Percentiles rank a stretch among this genome's conserved stretches.
These are phyloP conservation scores for Penicillium pancosmium DNA, from an alignment of 495 filamentous ascomycete genomes.

Conservation along the genomic window DNA sequence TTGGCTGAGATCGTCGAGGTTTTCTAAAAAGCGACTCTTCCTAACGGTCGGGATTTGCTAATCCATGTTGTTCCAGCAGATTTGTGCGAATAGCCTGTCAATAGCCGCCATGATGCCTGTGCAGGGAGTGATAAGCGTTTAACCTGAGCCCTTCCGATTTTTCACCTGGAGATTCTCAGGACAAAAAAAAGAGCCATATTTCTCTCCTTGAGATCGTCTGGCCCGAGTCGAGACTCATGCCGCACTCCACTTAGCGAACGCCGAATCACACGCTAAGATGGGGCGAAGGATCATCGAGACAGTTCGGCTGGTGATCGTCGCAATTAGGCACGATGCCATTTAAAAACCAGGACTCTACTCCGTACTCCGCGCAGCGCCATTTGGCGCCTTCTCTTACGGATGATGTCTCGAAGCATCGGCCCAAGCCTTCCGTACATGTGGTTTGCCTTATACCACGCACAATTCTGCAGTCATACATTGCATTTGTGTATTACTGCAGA, in stretches of 20 bases:
- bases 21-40: no score
- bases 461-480: no score
- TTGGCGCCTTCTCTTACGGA: neutral
- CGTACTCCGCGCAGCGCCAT: neutral
- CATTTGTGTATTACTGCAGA: no score
- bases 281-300: slow-evolving; percentile 19
- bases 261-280: slow-evolving; percentile 29
- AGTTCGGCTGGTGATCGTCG: slow-evolving; percentile 17
- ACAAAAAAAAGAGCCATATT: neutral
- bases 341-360: slow-evolving; percentile 4
- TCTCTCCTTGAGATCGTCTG: neutral
- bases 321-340: slow-evolving; percentile 10
- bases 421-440: neutral
- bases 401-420: neutral
- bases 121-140: neutral
- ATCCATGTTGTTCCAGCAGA: neutral
- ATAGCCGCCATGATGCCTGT: neutral
- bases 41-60: neutral
- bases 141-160: neutral
- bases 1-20: no score
- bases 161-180: neutral
- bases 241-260: slow-evolving; percentile 18
- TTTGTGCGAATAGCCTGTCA: neutral
- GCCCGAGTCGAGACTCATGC: slow-evolving; percentile 22
- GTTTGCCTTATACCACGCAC: no score